Conservation (phyloP, 2,329 filamentous ascomycete species). For the Chaetothyriales sp. region DNA sequence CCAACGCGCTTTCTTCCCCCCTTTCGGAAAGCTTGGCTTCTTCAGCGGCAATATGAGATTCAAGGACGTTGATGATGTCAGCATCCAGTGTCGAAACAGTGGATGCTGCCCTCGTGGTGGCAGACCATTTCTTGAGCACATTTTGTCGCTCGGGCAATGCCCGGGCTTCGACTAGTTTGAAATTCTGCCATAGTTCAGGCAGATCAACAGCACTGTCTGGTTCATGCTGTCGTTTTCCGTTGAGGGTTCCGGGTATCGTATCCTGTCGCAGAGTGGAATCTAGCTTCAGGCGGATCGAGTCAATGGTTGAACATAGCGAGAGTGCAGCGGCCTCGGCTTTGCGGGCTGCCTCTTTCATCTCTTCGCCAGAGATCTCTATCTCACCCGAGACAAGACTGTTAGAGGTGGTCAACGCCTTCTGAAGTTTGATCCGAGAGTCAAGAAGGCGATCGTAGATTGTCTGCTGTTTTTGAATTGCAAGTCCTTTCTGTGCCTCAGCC, state of each 20-base stretch:
- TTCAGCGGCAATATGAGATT: slow-evolving; percentile 31
- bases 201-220: slow-evolving; percentile 40
- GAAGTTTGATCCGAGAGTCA: slow-evolving; percentile 79
- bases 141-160: slow-evolving; percentile 49
- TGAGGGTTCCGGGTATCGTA: not conserved
- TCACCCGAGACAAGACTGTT: slow-evolving; percentile 49
- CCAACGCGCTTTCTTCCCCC: slow-evolving; percentile 32
- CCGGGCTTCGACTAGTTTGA: slow-evolving; percentile 49
- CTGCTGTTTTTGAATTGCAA: slow-evolving; percentile 72
- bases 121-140: slow-evolving; percentile 79
- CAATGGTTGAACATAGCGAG: slow-evolving; percentile 62
- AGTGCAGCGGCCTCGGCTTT: slow-evolving; percentile 76
- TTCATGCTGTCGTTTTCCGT: slow-evolving; percentile 23
- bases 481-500: slow-evolving; percentile 69
- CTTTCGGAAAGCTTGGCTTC: slow-evolving; percentile 18
- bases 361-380: slow-evolving; percentile 22
- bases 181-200: slow-evolving; percentile 55
- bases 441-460: slow-evolving; percentile 75
- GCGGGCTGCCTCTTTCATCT: slow-evolving; percentile 40
- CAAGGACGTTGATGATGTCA: slow-evolving; percentile 29
- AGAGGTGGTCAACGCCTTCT: slow-evolving; percentile 71
- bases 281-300: slow-evolving; percentile 28
- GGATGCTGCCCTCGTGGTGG: slow-evolving; percentile 48
- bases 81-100: slow-evolving; percentile 31
- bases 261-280: slow-evolving; percentile 19